Conservation (phyloP, 306 rosid species). For the Astragalus glycyphyllos region DNA sequence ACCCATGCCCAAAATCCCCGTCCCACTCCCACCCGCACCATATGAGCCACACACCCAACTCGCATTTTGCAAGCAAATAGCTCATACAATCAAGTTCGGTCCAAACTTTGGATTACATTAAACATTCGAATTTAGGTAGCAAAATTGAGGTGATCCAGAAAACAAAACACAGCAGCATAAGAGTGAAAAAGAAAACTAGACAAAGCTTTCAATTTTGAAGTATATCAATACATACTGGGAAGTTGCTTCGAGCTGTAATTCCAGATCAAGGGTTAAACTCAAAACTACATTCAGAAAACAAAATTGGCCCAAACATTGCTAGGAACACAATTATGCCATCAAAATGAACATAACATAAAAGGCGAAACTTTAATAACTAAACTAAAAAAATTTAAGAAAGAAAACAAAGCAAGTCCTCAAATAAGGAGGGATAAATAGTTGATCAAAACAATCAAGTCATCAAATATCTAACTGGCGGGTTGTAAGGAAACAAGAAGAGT, state of each 20-base stretch:
- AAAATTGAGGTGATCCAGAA: not conserved
- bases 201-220: constrained; percentile 6
- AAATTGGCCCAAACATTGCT: not conserved
- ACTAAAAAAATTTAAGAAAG: not conserved
- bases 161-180: not conserved
- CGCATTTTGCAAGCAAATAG: constrained; percentile 8
- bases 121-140: not conserved
- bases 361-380: not conserved
- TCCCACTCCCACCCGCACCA: constrained; percentile 6
- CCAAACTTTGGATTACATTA: not conserved
- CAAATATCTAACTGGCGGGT: not conserved
- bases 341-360: constrained; percentile 3
- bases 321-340: not conserved
- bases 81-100: not conserved
- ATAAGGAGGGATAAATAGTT: not conserved
- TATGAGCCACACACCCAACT: constrained; percentile 26
- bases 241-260: not conserved
- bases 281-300: constrained; percentile 7
- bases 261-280: constrained; percentile 38
- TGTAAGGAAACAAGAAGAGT: constrained; percentile 1
- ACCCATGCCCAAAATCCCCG: constrained; percentile 1
- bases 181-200: not conserved
- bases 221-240: constrained; percentile 1
- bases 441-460: not conserved
- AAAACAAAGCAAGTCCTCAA: not conserved